Evolutionary conservation across 768 basidiomycete genomes (phyloP), one percentile per base, ranked within the genome.

Genomic region (Clavulina sp.): DNA sequence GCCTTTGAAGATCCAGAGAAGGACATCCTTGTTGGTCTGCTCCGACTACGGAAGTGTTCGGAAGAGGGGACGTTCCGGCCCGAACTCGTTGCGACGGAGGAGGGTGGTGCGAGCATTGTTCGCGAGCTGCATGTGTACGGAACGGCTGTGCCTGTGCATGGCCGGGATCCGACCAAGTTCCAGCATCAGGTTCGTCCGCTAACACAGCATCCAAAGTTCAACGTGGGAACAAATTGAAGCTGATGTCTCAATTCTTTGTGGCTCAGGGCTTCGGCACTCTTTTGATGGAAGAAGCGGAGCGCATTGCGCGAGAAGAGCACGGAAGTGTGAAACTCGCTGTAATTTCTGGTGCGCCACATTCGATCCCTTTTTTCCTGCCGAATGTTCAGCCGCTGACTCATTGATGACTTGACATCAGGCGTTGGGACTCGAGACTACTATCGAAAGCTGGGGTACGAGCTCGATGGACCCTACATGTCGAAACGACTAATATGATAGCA

Each of bases 341-440:
- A 54, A 99, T 99, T 57, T 92, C 91, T 34, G 91, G 87, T 78
- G 57, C 60, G 79, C 56, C 3, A 21, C 43, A 46, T 23, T 9
- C 16, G 9, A 4, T 48, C 5, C 34, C 9, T 19, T 9, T 38
- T 38, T 9, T 38, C 19, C 34, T 38, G n/a, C n/a, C n/a, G n/a
- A n/a, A n/a, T n/a, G n/a, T n/a, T n/a, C n/a, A n/a, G n/a, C 6
- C 18, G 5, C 32, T 5, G 23, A 28, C 9, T 49, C 7, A 7
- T 29, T 29, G 13, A 18, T 29, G 24, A 34, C 7, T 40, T 28
- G 13, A 13, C 18, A 16, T 13, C 57, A 83, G 85, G 88, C 56
- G 91, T 99, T 55, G 95, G 95, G 19, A 97, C 95, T 9, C 74
- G 95, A 60, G 91, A 93, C 64, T 99, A 99, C 65, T 99, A 97